Conservation (phyloP, 257 asterid genomes). For the Solanum ossicruentum region DNA sequence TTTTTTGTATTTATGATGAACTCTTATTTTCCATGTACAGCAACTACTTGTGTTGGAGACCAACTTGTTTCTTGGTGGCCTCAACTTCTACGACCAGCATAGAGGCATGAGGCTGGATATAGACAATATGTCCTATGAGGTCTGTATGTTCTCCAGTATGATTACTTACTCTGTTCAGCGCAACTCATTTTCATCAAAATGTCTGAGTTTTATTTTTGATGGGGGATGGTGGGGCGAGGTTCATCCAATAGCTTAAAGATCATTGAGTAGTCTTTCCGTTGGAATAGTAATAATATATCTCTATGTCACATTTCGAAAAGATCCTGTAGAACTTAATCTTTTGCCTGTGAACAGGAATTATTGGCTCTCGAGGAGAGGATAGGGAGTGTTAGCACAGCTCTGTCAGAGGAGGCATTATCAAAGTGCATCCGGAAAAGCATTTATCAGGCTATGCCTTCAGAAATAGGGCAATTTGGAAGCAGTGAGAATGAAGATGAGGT, state of each 20-base stretch:
- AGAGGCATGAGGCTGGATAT: constrained; percentile 84
- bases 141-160: constrained; percentile 3
- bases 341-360: constrained; percentile 44
- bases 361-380: constrained; percentile 86
- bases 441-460: constrained; percentile 19
- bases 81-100: constrained; percentile 67
- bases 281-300: background rate
- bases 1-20: background rate
- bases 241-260: background rate
- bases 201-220: background rate
- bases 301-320: background rate
- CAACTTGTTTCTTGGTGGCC: constrained; percentile 47
- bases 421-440: constrained; percentile 48
- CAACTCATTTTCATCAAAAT: background rate
- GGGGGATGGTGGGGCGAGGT: background rate
- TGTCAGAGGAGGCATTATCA: constrained; percentile 61
- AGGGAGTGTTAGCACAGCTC: constrained; percentile 88
- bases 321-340: background rate
- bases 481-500: constrained; percentile 36
- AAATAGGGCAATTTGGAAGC: constrained; percentile 8
- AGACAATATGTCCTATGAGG: constrained; percentile 96
- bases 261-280: background rate
- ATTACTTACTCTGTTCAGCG: background rate
- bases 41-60: constrained; percentile 59
- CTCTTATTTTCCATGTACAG: constrained; percentile 21